Evolutionary conservation across 75 land plant genomes (phyloP).

Genomic region (Selaginella moellendorffii): DNA sequence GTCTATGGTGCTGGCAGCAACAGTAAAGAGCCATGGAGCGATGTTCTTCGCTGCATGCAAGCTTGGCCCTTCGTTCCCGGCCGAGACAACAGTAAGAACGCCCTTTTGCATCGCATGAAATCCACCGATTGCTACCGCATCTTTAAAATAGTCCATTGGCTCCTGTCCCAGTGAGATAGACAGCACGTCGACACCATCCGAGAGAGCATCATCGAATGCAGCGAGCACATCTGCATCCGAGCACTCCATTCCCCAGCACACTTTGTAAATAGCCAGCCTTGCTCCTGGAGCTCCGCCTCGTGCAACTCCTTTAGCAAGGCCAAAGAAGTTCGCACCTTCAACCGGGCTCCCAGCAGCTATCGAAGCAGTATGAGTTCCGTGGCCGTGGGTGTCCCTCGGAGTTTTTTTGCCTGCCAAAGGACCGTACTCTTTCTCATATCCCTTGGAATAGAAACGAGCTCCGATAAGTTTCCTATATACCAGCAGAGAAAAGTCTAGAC

Average conservation of each 20-base stretch:
- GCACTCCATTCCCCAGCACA: conserved; percentile 6
- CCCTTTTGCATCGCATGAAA: conserved; percentile 33
- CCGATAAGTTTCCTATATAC: conserved; percentile 1
- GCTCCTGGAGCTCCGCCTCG: conserved; percentile 8
- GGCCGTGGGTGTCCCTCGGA: conserved; percentile 2
- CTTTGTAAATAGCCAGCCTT: conserved; percentile 1
- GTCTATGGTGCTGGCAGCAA: conserved; percentile 37
- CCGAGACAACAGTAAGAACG: conserved; percentile 27
- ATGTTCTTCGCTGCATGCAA: conserved; percentile 16
- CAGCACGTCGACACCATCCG: neutral
- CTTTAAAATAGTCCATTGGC: conserved; percentile 9
- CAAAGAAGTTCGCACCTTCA: conserved; percentile 4
- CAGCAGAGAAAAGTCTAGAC: neutral
- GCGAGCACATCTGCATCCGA: conserved; percentile 7
- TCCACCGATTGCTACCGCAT: conserved; percentile 24
- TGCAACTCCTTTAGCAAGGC: neutral
- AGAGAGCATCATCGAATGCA: conserved; percentile 3
- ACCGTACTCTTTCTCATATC: conserved; percentile 10
- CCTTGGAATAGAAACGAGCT: conserved; percentile 2
- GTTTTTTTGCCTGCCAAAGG: neutral
- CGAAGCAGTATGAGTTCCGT: conserved; percentile 5
- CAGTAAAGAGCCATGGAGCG: conserved; percentile 41
- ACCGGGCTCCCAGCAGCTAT: neutral
- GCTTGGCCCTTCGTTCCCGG: conserved; percentile 32
- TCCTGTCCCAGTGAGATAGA: neutral